phyloP scores from a whole-genome alignment of 768 basidiomycete genomes.

The Leccinum imitatum region DNA sequence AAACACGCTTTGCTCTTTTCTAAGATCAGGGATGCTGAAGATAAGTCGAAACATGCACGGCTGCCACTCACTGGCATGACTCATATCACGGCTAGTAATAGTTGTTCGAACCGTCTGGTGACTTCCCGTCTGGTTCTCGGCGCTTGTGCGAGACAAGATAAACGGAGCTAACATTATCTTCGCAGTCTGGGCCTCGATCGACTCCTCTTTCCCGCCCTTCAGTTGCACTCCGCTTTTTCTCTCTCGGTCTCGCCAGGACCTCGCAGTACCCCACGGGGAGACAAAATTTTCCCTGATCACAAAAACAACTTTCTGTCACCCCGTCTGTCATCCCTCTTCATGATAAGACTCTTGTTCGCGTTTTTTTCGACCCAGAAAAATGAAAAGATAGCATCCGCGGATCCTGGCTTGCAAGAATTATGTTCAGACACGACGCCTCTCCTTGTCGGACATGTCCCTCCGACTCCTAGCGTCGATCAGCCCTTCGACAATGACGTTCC shows the following conservation, averaged over 20 bases:
- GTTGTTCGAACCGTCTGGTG: background rate
- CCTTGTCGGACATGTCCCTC: slow-evolving; percentile 37
- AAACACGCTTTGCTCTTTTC: background rate
- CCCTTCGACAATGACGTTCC: slow-evolving; percentile 33
- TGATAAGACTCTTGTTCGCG: slow-evolving; percentile 4
- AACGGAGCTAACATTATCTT: background rate
- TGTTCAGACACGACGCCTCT: slow-evolving; percentile 57
- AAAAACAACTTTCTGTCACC: background rate
- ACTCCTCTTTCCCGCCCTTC: background rate
- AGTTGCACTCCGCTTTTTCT: background rate
- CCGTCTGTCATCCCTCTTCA: background rate
- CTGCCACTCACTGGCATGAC: background rate
- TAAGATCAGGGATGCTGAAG: background rate
- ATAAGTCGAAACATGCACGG: background rate
- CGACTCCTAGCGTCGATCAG: slow-evolving; percentile 48
- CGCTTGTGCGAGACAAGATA: background rate
- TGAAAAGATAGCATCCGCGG: background rate
- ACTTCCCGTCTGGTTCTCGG: background rate
- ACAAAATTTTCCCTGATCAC: slow-evolving; percentile 7
- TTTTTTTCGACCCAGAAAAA: background rate
- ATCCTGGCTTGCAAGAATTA: background rate
- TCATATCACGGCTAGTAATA: background rate
- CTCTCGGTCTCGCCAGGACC: slow-evolving; percentile 41
- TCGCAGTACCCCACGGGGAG: slow-evolving; percentile 3
- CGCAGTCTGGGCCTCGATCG: background rate